Percentiles rank a stretch among this genome's conserved stretches.
Evolutionary conservation across 140 eudicot species (phyloP).

Genomic region (Flaveria floridana): DNA sequence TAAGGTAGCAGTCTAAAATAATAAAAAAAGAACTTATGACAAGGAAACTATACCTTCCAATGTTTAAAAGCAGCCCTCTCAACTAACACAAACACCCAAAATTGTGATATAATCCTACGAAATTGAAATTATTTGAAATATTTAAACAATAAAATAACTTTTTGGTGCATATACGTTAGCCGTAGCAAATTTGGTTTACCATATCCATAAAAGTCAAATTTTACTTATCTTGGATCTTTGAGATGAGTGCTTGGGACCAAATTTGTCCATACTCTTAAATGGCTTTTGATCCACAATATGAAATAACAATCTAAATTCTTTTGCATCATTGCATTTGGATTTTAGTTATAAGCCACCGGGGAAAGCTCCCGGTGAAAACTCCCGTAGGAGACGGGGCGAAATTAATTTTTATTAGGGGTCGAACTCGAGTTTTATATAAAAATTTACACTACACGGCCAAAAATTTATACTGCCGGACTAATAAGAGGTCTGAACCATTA

Average conservation of each 20-base stretch:
- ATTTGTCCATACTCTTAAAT: background rate
- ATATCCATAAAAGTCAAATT: background rate
- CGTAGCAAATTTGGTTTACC: background rate
- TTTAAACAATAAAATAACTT: background rate
- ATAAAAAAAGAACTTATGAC: conserved; percentile 13
- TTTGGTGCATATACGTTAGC: background rate
- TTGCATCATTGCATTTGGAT: background rate
- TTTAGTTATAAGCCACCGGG: background rate
- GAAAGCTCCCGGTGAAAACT: too few species aligned
- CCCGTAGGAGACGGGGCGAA: too few species aligned
- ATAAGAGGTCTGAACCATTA: too few species aligned
- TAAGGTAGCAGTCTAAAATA: too few species aligned
- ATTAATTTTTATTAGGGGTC: too few species aligned
- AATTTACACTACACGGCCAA: too few species aligned
- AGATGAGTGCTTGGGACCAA: background rate
- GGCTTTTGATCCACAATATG: background rate
- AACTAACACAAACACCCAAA: background rate
- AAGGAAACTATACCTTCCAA: conserved; percentile 26
- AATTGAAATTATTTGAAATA: background rate
- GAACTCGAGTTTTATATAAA: too few species aligned
- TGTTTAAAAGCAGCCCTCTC: background rate
- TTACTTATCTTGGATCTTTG: background rate
- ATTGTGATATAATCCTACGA: background rate
- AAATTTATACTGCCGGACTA: too few species aligned
- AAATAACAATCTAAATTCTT: background rate